Evolutionary conservation across 1,284 basidiomycete species (phyloP).

Genomic region (Heterobasidion annosum): DNA sequence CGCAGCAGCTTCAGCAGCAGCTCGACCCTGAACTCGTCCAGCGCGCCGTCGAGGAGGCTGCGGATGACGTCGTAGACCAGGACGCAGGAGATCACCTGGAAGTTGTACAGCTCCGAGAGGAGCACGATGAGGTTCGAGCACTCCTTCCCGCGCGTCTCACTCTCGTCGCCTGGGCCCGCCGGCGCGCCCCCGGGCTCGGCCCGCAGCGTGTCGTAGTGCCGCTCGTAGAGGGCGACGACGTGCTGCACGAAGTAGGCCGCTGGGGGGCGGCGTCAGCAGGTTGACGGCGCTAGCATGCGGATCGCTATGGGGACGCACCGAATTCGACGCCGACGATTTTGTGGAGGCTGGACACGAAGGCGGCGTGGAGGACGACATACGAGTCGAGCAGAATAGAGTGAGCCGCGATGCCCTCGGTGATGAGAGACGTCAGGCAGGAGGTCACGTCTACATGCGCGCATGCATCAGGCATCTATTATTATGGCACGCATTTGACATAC

Average conservation of each 20-base stretch:
- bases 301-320: conserved; percentile 36
- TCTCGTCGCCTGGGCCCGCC: conserved; percentile 13
- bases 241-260: conserved; percentile 75
- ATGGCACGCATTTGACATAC: conserved; percentile 29
- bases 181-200: conserved; percentile 8
- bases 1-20: conserved; percentile 79
- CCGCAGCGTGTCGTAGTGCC: conserved; percentile 30
- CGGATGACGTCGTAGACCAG: conserved; percentile 90
- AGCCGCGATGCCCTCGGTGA: conserved; percentile 79
- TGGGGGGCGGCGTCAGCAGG: conserved; percentile 19
- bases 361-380: conserved; percentile 87
- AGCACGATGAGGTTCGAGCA: conserved; percentile 84
- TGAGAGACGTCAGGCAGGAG: conserved; percentile 66
- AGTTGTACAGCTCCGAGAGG: conserved; percentile 91
- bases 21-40: conserved; percentile 81
- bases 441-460: conserved; percentile 60
- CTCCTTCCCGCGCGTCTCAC: conserved; percentile 65
- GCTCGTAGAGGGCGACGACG: conserved; percentile 58
- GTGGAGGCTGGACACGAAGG: conserved; percentile 80
- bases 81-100: conserved; percentile 84
- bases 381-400: conserved; percentile 84
- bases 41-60: conserved; percentile 55
- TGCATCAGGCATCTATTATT: not conserved
- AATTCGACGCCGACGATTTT: conserved; percentile 88
- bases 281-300: not conserved